phyloP scores from a whole-genome alignment of 148 eudicot species.

The Polygonum maritimum region DNA sequence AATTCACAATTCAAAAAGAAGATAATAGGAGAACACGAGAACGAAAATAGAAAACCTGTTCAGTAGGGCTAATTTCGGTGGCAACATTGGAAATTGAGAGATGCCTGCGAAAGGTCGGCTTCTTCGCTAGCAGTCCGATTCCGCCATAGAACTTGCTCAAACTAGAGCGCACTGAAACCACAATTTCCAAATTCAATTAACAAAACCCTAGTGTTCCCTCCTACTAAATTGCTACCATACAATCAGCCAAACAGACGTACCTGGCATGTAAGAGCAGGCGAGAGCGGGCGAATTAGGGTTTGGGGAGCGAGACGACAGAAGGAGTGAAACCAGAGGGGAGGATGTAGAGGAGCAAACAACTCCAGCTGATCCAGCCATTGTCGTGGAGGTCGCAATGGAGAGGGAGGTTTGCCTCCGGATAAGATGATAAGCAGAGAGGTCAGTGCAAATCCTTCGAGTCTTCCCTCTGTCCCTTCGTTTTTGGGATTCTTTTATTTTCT shows the following conservation, averaged over 20 bases:
- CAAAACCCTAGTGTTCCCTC: background rate
- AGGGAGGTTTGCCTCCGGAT: background rate
- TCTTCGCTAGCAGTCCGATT: constrained; percentile 42
- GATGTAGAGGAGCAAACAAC: background rate
- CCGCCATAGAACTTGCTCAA: constrained; percentile 62
- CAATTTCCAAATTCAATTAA: background rate
- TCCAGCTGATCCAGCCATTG: background rate
- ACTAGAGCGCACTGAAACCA: background rate
- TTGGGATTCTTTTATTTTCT: background rate
- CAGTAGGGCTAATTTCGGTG: constrained; percentile 53
- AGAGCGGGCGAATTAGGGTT: background rate
- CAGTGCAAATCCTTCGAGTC: background rate
- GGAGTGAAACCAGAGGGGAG: background rate
- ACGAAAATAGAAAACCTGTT: constrained; percentile 28
- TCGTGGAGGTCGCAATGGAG: background rate
- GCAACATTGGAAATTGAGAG: constrained; percentile 65
- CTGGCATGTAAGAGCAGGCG: background rate
- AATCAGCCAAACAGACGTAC: background rate
- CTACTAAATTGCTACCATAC: background rate
- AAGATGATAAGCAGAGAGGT: background rate
- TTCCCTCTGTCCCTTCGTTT: background rate
- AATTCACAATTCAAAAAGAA: background rate
- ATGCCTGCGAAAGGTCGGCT: constrained; percentile 34
- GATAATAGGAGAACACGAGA: background rate
- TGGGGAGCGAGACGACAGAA: background rate